Evolutionary conservation across 495 filamentous ascomycete species (phyloP), one percentile per base, ranked within the genome.

Genomic region (Tuber calosporum): DNA sequence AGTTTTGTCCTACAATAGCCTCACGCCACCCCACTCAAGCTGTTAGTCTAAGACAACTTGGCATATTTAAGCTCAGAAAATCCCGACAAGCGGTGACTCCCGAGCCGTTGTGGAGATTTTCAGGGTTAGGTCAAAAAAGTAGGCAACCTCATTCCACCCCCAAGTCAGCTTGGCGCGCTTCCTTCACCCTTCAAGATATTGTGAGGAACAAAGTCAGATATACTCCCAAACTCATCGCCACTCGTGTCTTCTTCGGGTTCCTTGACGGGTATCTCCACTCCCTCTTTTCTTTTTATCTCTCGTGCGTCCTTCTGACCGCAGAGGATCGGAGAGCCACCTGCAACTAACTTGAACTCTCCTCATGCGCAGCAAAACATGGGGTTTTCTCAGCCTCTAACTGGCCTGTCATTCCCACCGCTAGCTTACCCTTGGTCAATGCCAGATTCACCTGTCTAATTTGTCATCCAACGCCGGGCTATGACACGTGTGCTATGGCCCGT

Each of bases 101-200:
- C 53, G 26, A 62, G 53, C 53, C 53, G 53, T 62, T 62, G 53
- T 34, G 53, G 53, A 62, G 53, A 62, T 62, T 62, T 62, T 4
- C 26, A 62, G 30, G 53, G 53, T 62, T 62, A 62, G 53, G 53
- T 62, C 17, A 62, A 62, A 0, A 62, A 62, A 26, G 13, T 19
- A 34, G 0, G 13, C 53, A 62, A 62, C 53, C 26, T 62, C 53
- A 62, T 62, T 62, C 53, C 53, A 34, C 53, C 0, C 30, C 53
- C 30, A 62, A 62, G 30, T 15, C 30, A 34, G 2, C 17, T 17
- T 62, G 0, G 53, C 30, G 53, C 53, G 53, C 4, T 17, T 30
- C 26, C n/a, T 17, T 17, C 26, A 62, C 30, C 13, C 53, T 34
- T 34, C 6, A 34, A 30, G 26, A 30, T 62, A 34, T 30, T 62